Base-by-base conservation (phyloP, 345 rosid species). In the Linum lewisii region DNA sequence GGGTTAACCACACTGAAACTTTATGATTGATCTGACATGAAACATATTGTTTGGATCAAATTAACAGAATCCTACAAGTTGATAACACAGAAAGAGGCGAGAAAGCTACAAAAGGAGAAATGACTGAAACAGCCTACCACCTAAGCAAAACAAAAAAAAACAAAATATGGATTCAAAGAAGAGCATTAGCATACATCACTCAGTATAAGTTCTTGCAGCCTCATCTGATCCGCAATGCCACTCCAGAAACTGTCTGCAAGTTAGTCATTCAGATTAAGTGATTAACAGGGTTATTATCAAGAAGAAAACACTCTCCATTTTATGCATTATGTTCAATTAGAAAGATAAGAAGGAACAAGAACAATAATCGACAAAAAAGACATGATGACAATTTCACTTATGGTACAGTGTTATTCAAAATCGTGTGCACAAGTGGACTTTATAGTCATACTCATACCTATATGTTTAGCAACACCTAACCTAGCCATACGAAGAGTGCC, bases 151-250 rank as follows among this genome's bases (percentile, higher is more conserved):
- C n/a, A n/a, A n/a, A n/a, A n/a, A n/a, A 25, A 25, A 57, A 4
- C 51, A 42, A 58, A 45, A 24, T 13, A 70, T 29, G 10, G 47
- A 42, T 42, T 34, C 47, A 42, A 16, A 42, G 18, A 16, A 42
- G 15, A 42, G 18, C 47, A 59, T 19, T 65, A 71, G 63, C 86
- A 73, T 85, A 93, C 99, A 79, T 89, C 94, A 62, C 76, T 82
- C 71, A 86, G 54, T 52, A 92, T 64, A 66, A 79, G 81, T 61
- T 94, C 99, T 15, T 81, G 77, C 78, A 94, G 72, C 61, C 86
- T 84, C 72, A 82, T 87, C 72, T 94, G 97, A 81, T 90, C 96
- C n/a, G 88, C 81, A 77, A 90, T 73, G 69, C 95, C 87, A 74
- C 90, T 79, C 70, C 97, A 51, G 82, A 79, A 69, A 94, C 77